Evolutionary conservation across 768 basidiomycete genomes (phyloP), one percentile per base, ranked within the genome.

Genomic region (Clitopilus passeckerianus): DNA sequence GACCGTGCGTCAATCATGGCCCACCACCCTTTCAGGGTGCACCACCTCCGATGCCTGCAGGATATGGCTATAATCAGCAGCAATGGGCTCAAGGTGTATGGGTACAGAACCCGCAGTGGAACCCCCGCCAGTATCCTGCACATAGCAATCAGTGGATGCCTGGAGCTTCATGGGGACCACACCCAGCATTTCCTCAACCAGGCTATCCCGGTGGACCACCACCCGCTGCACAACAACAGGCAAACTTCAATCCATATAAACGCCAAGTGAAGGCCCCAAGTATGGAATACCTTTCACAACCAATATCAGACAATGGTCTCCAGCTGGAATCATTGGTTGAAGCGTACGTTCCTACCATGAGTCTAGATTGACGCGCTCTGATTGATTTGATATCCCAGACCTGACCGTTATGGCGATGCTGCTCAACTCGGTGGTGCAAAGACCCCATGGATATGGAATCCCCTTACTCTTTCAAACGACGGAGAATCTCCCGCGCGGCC

Each of bases 401-500:
- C 75, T 66, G 65, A 79, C 62, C 63, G 68, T 53, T 70, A 72
- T 34, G 72, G 61, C 15, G 62, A 67, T 41, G 65, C 58, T 43
- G 63, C 58, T 7, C 54, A 52, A 15, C 54, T 50, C 7, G 62
- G 50, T 14, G 41, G 57, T 20, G 72, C 76, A 6, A 75, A 80
- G 14, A 90, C 89, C 0, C 89, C 89, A 7, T 91, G 89, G 89
- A 79, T 89, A 58, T 91, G 89, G 89, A 85, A 79, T 70, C 82
- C 86, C 23, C 67, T 77, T 34, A 72, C 73, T 59, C 72, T 86
- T 20, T 60, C 67, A 8, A 67, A 75, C 34, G 72, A 75, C 24
- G 70, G 68, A 18, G 62, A 61, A 34, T 50, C 46, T 3, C 46
- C 46, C 12, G 16, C 46, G 12, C 46, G 22, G 5, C 46, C 46